A percentile compares a stretch with the other conserved stretches of the same genome.
phyloP scores from a whole-genome alignment of 805 yeast species.

The Saturnispora sanitii region DNA sequence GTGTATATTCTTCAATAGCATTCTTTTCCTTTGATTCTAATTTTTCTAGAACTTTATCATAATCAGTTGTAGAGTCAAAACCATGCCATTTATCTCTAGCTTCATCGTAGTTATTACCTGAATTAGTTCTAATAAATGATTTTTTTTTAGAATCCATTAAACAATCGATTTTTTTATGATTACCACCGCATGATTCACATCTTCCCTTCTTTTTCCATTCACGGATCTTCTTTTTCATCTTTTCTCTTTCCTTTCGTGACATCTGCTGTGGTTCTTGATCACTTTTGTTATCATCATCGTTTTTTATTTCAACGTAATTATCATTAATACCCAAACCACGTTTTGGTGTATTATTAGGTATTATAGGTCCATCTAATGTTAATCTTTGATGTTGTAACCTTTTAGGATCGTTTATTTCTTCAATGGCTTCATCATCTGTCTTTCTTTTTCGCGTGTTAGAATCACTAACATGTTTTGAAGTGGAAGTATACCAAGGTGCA shows the following conservation, averaged over 20 bases:
- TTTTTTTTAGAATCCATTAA: constrained; percentile 29
- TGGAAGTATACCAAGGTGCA: constrained; percentile 34
- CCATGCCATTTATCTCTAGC: constrained; percentile 73
- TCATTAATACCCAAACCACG: constrained; percentile 51
- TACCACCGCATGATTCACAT: constrained; percentile 53
- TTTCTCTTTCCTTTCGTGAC: constrained; percentile 1
- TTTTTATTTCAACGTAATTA: constrained; percentile 23
- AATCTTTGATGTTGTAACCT: constrained; percentile 50
- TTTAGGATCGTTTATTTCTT: constrained; percentile 27
- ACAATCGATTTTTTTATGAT: constrained; percentile 45
- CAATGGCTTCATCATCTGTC: constrained; percentile 18
- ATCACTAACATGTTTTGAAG: constrained; percentile 13
- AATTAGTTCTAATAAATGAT: not conserved
- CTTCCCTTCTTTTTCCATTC: constrained; percentile 24
- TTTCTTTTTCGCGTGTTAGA: constrained; percentile 23
- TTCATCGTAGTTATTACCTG: constrained; percentile 8
- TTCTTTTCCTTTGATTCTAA: constrained; percentile 34
- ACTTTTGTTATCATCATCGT: constrained; percentile 6
- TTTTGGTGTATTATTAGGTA: constrained; percentile 39
- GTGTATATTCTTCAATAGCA: constrained; percentile 14
- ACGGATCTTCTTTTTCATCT: constrained; percentile 6
- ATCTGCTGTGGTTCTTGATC: no score
- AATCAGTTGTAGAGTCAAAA: constrained; percentile 49
- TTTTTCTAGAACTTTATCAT: constrained; percentile 38
- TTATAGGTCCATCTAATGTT: constrained; percentile 31